Evolutionary conservation across 1,284 basidiomycete genomes (phyloP), one percentile per base, ranked within the genome.

Genomic region (Ganoderma meredithae): DNA sequence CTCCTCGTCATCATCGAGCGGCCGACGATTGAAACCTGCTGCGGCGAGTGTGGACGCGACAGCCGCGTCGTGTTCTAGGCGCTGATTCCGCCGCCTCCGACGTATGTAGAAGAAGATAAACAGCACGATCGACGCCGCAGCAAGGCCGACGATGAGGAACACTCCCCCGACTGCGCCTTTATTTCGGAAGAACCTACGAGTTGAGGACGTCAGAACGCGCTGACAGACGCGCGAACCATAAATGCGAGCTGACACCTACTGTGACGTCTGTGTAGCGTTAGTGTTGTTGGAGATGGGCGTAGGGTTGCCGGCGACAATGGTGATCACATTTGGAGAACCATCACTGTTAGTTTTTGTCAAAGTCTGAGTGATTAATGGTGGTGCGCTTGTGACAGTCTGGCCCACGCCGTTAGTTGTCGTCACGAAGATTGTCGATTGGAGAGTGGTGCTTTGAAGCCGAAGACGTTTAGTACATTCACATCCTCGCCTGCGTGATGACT

Each of bases 91-190:
- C 55, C 90, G 85, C 67, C 90, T 85, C 52, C 90, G 85, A 27
- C 89, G 87, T 68, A 92, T 78, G 64, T 87, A 90, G 77, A 93
- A 93, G 73, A 92, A 79, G 65, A 92, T 80, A 83, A 89, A 93
- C 43, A 93, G 81, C 44, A 89, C 76, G 67, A 94, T 90, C 12
- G 91, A 87, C 1, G 90, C 88, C 6, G 83, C 85, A 13, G 91
- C 88, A 31, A 94, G 83, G 44, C 91, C 93, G 13, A 93, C 90
- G 40, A 94, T 86, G 47, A 92, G 84, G 74, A 94, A 94, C 27
- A 93, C 91, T 58, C 88, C 93, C 7, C 88, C 88, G 3, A 94
- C 92, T 15, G 92, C 92, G 27, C 91, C 91, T 44, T 88, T 90
- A 75, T 93, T 89, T 36, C 79, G 75, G 79, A 94, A 93, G 78